Conservation (phyloP, 2,329 filamentous ascomycete species). For the Phialophora chinensis region DNA sequence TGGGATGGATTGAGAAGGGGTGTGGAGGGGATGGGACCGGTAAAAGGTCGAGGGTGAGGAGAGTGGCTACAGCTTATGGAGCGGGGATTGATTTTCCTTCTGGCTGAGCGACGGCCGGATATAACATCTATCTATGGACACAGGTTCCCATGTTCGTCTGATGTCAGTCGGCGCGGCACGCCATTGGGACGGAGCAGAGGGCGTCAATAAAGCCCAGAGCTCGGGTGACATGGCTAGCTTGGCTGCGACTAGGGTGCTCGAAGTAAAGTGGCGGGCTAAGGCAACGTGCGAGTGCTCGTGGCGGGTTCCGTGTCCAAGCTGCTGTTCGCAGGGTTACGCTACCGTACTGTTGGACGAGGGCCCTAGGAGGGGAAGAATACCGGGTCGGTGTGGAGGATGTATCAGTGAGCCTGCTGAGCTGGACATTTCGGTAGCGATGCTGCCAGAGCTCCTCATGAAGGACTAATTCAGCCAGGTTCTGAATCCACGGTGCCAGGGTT, state of each 20-base stretch:
- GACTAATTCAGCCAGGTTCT: not conserved
- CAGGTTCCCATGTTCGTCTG: not conserved
- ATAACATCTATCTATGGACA: not conserved
- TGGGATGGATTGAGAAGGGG: constrained; percentile 55
- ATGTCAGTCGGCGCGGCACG: too few relatives aligned
- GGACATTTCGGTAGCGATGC: not conserved
- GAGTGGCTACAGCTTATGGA: not conserved
- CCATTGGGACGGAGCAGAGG: not conserved
- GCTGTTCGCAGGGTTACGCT: too few relatives aligned
- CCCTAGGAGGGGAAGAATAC: not conserved
- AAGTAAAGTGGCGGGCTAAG: not conserved
- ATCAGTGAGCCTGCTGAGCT: not conserved
- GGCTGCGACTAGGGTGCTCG: not conserved
- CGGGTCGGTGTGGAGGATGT: not conserved
- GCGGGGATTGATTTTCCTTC: not conserved
- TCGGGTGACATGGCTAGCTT: not conserved
- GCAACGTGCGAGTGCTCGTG: too few relatives aligned
- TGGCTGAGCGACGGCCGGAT: not conserved
- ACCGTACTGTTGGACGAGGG: not conserved
- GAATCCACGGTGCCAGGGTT: not conserved
- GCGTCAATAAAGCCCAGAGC: not conserved
- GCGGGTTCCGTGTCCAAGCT: too few relatives aligned
- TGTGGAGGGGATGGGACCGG: constrained; percentile 51
- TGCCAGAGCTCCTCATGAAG: not conserved
- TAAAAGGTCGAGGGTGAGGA: constrained; percentile 5